Percentiles rank a stretch among this genome's conserved stretches.
phyloP scores from a whole-genome alignment of 768 basidiomycete genomes.

The Sporobolomyces pararoseus region DNA sequence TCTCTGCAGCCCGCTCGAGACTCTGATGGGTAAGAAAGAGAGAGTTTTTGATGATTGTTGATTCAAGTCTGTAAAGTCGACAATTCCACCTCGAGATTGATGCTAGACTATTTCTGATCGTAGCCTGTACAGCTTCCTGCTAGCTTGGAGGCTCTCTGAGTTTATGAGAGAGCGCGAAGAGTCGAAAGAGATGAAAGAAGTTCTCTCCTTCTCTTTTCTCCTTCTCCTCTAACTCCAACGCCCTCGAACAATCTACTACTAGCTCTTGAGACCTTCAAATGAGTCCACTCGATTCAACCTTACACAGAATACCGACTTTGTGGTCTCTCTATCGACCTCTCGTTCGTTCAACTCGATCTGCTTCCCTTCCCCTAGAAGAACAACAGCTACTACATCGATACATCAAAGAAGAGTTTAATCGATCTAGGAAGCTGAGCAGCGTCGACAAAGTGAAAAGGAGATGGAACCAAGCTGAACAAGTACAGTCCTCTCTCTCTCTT shows the following conservation, averaged over 20 bases:
- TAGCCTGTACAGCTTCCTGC: no score
- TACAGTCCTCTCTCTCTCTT: not conserved
- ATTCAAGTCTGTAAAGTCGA: no score
- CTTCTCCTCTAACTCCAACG: not conserved
- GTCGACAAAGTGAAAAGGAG: not conserved
- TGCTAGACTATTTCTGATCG: no score
- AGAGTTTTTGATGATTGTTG: no score
- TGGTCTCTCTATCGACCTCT: constrained; percentile 74
- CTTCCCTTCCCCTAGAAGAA: not conserved
- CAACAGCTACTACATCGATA: not conserved
- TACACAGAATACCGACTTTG: constrained; percentile 69
- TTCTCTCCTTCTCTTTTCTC: not conserved
- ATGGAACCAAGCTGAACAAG: constrained; percentile 19
- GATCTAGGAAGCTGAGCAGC: not conserved
- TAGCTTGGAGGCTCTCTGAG: no score
- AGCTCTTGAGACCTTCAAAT: constrained; percentile 47
- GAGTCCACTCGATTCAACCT: constrained; percentile 61
- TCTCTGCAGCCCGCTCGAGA: no score
- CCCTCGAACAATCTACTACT: constrained; percentile 33
- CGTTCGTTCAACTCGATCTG: constrained; percentile 53
- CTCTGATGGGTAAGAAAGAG: no score
- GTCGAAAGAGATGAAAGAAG: not conserved
- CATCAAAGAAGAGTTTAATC: constrained; percentile 14
- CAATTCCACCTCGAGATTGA: no score
- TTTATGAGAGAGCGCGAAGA: not conserved